Conservation (phyloP, 352 stramenopile species). For the Phytophthora sp. region DNA sequence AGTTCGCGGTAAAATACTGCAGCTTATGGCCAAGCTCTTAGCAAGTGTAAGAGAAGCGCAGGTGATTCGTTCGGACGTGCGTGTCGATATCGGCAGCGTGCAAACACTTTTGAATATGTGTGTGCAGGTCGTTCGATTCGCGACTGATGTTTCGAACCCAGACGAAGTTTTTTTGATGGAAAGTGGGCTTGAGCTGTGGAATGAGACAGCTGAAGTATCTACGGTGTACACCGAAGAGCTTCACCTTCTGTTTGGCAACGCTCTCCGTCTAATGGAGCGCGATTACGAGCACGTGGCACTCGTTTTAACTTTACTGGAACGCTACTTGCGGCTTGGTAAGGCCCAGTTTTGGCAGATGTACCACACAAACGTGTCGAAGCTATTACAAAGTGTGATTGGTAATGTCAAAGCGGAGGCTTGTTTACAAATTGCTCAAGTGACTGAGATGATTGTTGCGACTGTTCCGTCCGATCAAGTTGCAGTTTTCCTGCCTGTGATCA, state of each 20-base stretch:
- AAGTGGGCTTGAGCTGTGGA: constrained; percentile 78
- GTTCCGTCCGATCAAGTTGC: constrained; percentile 51
- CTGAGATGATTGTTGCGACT: constrained; percentile 47
- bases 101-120: constrained; percentile 69
- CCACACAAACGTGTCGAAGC: constrained; percentile 37
- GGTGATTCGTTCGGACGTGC: constrained; percentile 4
- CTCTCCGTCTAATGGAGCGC: constrained; percentile 67
- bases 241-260: constrained; percentile 70
- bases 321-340: constrained; percentile 66
- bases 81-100: constrained; percentile 26
- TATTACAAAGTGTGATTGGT: constrained; percentile 62
- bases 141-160: constrained; percentile 79
- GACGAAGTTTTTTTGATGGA: constrained; percentile 90
- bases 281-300: constrained; percentile 83
- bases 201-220: constrained; percentile 52
- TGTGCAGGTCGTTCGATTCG: constrained; percentile 69
- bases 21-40: constrained; percentile 75
- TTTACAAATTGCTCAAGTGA: constrained; percentile 54
- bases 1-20: constrained; percentile 82
- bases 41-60: constrained; percentile 57
- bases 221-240: constrained; percentile 70
- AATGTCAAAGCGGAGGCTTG: constrained; percentile 76
- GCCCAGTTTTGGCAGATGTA: constrained; percentile 76
- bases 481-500: constrained; percentile 37
- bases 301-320: constrained; percentile 59